Evolutionary conservation across 495 filamentous ascomycete genomes (phyloP).

Genomic region (Acidomyces sp.): DNA sequence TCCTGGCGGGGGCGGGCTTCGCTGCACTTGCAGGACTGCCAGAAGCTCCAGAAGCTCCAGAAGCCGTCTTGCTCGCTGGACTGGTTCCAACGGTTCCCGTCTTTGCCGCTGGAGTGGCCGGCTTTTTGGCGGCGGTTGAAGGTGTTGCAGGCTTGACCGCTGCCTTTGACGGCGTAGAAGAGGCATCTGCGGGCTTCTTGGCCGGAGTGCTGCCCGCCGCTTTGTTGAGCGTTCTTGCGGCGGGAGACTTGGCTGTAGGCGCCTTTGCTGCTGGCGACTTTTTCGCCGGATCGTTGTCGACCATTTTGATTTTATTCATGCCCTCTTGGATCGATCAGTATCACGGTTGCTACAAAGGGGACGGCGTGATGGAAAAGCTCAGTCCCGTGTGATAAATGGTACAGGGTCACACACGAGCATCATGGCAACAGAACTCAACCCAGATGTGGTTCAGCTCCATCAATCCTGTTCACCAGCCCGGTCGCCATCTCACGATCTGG

Average conservation of each 20-base stretch:
- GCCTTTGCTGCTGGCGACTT: slow-evolving; percentile 13
- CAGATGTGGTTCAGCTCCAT: no score
- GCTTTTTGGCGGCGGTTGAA: background rate
- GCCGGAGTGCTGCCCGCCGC: background rate
- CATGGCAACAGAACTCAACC: no score
- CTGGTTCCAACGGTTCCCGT: slow-evolving; percentile 7
- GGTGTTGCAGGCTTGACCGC: slow-evolving; percentile 6
- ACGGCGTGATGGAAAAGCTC: no score
- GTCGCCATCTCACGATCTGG: no score
- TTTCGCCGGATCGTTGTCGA: slow-evolving; percentile 15
- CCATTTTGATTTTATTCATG: slow-evolving; percentile 15
- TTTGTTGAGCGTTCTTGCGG: slow-evolving; percentile 5
- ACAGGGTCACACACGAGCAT: no score
- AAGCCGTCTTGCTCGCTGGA: background rate
- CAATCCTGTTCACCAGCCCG: no score
- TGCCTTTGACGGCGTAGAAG: slow-evolving; percentile 3
- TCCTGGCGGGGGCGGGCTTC: slow-evolving; percentile 3
- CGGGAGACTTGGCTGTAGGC: slow-evolving; percentile 5
- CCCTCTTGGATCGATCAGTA: no score
- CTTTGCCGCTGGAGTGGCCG: slow-evolving; percentile 6
- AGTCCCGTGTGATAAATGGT: no score
- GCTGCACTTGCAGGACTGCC: slow-evolving; percentile 2
- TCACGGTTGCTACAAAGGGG: no score
- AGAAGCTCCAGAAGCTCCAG: slow-evolving; percentile 1
- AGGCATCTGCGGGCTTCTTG: slow-evolving; percentile 3